A percentile compares a stretch with the other conserved stretches of the same genome.
Evolutionary conservation across 1,284 basidiomycete species (phyloP).

Genomic region (Leccinum pachyderme): DNA sequence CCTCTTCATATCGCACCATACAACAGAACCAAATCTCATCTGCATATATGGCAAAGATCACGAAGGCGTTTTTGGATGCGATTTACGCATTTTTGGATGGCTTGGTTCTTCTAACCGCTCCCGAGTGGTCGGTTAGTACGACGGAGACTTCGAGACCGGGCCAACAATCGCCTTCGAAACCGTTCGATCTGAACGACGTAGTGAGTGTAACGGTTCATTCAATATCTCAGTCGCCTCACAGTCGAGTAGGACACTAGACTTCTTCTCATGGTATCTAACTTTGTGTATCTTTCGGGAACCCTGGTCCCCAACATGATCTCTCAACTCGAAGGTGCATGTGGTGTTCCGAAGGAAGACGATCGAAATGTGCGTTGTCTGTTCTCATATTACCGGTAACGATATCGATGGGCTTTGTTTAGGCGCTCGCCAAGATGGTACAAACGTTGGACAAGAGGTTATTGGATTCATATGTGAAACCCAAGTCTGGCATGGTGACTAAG

Average conservation of each 20-base stretch:
- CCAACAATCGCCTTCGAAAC: conserved; percentile 14
- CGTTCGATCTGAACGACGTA: conserved; percentile 53
- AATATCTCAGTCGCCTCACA: conserved; percentile 5
- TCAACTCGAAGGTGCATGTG: conserved; percentile 80
- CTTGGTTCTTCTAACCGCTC: conserved; percentile 79
- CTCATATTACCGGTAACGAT: neutral
- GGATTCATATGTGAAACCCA: conserved; percentile 81
- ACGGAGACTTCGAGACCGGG: conserved; percentile 28
- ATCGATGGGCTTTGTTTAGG: conserved; percentile 39
- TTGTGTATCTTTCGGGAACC: conserved; percentile 70
- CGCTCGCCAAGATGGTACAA: conserved; percentile 74
- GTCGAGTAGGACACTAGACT: conserved; percentile 76
- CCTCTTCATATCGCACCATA: conserved; percentile 43
- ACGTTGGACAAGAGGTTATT: conserved; percentile 89
- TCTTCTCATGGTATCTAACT: conserved; percentile 88
- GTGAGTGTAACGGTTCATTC: conserved; percentile 41
- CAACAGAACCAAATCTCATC: conserved; percentile 60
- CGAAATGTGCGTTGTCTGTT: conserved; percentile 47
- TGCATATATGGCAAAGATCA: conserved; percentile 70
- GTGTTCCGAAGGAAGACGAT: conserved; percentile 75
- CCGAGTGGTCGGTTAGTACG: conserved; percentile 53
- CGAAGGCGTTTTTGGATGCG: conserved; percentile 84
- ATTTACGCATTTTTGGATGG: conserved; percentile 91
- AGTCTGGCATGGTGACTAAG: conserved; percentile 62
- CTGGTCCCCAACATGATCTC: conserved; percentile 80